Percentiles rank a stretch among this genome's conserved stretches.
These are phyloP conservation scores for Diaporthe citriasiana DNA, from an alignment of 2,329 filamentous ascomycete species.

Conservation along the genomic window DNA sequence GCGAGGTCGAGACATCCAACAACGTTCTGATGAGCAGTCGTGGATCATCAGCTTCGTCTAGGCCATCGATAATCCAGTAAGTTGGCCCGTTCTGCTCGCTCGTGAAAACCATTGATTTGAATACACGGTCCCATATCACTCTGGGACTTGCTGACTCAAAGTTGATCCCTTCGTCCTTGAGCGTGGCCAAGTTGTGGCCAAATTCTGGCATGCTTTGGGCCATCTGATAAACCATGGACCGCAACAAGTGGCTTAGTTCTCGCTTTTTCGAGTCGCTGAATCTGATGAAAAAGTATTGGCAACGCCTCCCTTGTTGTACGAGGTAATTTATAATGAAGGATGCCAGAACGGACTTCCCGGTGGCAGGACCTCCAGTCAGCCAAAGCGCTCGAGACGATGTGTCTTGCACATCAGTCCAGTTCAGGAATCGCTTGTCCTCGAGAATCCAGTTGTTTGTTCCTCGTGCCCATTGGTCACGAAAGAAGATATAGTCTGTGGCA, in stretches of 20 bases:
- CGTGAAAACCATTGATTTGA: background rate
- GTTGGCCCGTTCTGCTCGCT: background rate
- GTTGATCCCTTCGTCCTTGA: background rate
- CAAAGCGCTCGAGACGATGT: conserved; percentile 9
- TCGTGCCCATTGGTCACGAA: conserved; percentile 6
- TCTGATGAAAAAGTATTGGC: conserved; percentile 48
- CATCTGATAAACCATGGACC: conserved; percentile 6
- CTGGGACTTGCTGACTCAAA: background rate
- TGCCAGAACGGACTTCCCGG: conserved; percentile 8
- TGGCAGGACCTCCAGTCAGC: conserved; percentile 21
- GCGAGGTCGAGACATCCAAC: conserved; percentile 25
- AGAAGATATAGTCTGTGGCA: conserved; percentile 11
- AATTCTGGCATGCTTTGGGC: background rate
- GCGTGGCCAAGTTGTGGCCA: background rate
- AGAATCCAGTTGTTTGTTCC: background rate
- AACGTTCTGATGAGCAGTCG: background rate
- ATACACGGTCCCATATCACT: background rate
- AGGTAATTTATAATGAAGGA: conserved; percentile 2
- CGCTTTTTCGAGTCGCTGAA: conserved; percentile 44
- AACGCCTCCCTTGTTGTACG: conserved; percentile 13
- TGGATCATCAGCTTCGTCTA: background rate
- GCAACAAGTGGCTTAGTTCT: background rate
- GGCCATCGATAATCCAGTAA: conserved; percentile 8
- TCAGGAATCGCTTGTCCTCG: background rate
- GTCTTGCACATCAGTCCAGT: background rate